Conservation (phyloP, 2,329 filamentous ascomycete species). For the Lachnellula subtilissima region DNA sequence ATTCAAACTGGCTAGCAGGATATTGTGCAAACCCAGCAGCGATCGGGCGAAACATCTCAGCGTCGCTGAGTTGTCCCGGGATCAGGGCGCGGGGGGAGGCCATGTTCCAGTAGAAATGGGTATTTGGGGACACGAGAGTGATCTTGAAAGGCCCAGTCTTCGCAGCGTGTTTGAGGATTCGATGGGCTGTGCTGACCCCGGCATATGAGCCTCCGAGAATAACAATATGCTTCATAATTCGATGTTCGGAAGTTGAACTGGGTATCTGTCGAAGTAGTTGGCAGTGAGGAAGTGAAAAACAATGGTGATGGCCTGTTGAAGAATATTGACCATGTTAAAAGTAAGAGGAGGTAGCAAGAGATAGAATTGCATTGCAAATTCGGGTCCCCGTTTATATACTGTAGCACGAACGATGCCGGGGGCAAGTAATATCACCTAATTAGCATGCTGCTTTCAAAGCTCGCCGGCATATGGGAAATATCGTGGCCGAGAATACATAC, state of each 20-base stretch:
- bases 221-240: constrained; percentile 28
- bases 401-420: too few species aligned
- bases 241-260: not conserved
- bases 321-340: not conserved
- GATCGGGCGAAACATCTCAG: constrained; percentile 36
- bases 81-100: constrained; percentile 45
- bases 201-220: constrained; percentile 32
- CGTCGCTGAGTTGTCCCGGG: constrained; percentile 40
- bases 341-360: not conserved
- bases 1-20: constrained; percentile 44
- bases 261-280: not conserved
- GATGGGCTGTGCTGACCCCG: constrained; percentile 29
- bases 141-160: constrained; percentile 41
- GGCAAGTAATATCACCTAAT: too few species aligned
- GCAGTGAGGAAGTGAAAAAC: constrained; percentile 6
- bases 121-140: constrained; percentile 49
- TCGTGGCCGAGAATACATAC: too few species aligned
- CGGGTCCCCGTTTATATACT: not conserved
- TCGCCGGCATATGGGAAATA: too few species aligned
- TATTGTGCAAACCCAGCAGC: constrained; percentile 45
- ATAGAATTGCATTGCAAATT: not conserved
- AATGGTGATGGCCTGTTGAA: not conserved
- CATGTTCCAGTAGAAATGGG: constrained; percentile 47
- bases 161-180: constrained; percentile 26
- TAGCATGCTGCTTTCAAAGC: too few species aligned